These are phyloP conservation scores for Brettanomyces sp. DNA, from an alignment of 805 yeast species.

Conservation along the genomic window DNA sequence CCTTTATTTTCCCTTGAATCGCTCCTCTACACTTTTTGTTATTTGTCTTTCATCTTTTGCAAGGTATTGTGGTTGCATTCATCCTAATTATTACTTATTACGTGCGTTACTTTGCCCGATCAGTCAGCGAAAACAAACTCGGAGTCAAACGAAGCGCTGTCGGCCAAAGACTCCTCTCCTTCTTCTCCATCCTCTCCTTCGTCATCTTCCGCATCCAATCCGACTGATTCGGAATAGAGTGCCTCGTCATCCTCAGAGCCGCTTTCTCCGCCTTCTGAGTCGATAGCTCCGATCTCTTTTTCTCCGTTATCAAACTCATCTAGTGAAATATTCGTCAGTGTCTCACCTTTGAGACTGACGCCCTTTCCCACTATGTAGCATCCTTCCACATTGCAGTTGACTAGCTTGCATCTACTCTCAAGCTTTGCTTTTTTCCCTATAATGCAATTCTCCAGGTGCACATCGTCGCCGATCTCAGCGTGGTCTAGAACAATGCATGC, in stretches of 20 bases:
- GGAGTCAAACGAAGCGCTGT: not conserved
- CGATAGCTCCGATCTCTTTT: conserved; percentile 7
- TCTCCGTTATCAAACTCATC: conserved; percentile 20
- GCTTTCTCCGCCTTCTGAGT: conserved; percentile 16
- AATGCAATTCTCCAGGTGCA: conserved; percentile 73
- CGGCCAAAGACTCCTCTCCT: conserved; percentile 70
- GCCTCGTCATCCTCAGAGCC: conserved; percentile 30
- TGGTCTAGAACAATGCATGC: conserved; percentile 75
- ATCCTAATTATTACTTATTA: too few species aligned
- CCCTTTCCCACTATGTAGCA: conserved; percentile 57
- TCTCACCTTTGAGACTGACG: conserved; percentile 32
- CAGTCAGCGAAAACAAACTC: conserved; percentile 1
- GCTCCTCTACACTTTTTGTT: too few species aligned
- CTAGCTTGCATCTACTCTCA: conserved; percentile 53
- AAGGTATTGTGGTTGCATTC: too few species aligned
- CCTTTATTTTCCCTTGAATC: too few species aligned
- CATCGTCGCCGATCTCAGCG: conserved; percentile 72
- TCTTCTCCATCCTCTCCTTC: conserved; percentile 16
- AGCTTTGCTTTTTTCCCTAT: conserved; percentile 65
- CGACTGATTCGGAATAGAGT: conserved; percentile 43
- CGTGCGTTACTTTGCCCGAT: not conserved
- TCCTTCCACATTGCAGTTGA: conserved; percentile 82
- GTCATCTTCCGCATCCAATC: conserved; percentile 21
- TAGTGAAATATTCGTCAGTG: conserved; percentile 27
- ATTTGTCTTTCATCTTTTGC: too few species aligned